Percentiles rank a stretch among this genome's conserved stretches.
Evolutionary conservation across 257 asterid species (phyloP).

Genomic region (Solanum ossicruentum): DNA sequence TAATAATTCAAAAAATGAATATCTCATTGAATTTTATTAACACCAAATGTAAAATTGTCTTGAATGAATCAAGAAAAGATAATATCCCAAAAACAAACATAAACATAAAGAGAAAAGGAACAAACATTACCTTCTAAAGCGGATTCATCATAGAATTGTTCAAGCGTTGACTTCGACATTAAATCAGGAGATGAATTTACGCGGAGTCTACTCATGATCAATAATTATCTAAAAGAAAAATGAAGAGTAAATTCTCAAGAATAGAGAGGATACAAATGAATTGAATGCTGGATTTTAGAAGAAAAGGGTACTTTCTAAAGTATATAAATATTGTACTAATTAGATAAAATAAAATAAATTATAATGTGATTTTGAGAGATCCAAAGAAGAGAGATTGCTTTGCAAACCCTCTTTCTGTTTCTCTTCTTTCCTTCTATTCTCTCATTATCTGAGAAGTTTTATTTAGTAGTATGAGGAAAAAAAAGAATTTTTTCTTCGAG

Average conservation of each 20-base stretch:
- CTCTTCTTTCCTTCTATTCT: slow-evolving; percentile 3
- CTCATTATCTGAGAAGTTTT: neutral
- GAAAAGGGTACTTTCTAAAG: slow-evolving; percentile 7
- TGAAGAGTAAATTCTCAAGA: neutral
- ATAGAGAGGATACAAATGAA: neutral
- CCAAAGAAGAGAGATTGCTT: slow-evolving; percentile 36
- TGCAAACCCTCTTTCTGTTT: slow-evolving; percentile 17
- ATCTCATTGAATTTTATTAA: neutral
- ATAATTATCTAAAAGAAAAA: neutral
- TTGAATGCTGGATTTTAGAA: neutral
- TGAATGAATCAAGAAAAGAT: neutral
- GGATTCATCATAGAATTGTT: slow-evolving; percentile 41
- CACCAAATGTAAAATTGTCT: neutral
- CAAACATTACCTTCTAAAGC: slow-evolving; percentile 51
- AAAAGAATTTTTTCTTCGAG: neutral
- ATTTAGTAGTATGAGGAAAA: neutral
- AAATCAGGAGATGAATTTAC: slow-evolving; percentile 36
- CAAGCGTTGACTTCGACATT: slow-evolving; percentile 5
- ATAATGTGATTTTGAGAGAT: slow-evolving; percentile 1
- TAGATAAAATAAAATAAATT: neutral
- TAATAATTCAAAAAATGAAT: neutral
- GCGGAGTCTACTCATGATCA: slow-evolving; percentile 31
- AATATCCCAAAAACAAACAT: neutral
- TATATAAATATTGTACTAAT: neutral
- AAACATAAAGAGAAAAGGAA: neutral